Evolutionary conservation across 352 stramenopile genomes (phyloP).

Genomic region (Phytopythium oedochilum): DNA sequence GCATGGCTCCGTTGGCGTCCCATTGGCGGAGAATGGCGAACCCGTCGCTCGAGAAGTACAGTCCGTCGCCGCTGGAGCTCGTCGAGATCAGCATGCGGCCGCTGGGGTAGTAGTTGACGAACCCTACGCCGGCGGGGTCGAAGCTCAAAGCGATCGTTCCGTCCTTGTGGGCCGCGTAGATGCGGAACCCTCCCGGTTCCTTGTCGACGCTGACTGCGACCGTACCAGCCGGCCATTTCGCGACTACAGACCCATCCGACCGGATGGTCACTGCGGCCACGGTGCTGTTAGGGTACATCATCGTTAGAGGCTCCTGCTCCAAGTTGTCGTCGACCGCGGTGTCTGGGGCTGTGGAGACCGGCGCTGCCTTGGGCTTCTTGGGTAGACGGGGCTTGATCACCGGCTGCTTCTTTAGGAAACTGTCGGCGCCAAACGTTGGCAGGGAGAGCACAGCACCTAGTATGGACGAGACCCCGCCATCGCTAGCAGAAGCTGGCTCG

Average conservation of each 20-base stretch:
- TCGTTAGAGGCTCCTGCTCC: constrained; percentile 25
- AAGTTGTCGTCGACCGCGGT: neutral
- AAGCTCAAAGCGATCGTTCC: constrained; percentile 63
- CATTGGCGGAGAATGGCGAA: constrained; percentile 52
- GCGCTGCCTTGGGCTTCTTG: constrained; percentile 11
- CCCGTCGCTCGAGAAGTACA: constrained; percentile 46
- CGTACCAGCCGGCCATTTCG: constrained; percentile 59
- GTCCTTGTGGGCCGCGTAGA: constrained; percentile 70
- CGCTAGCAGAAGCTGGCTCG: neutral
- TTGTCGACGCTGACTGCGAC: constrained; percentile 67
- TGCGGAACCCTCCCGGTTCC: constrained; percentile 53
- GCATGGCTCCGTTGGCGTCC: constrained; percentile 32
- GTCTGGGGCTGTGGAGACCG: neutral
- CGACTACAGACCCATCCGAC: constrained; percentile 53
- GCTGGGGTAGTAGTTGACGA: constrained; percentile 78
- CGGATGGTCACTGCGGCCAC: constrained; percentile 51
- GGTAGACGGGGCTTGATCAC: constrained; percentile 8
- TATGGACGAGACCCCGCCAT: constrained; percentile 27
- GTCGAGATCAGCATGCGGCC: constrained; percentile 71
- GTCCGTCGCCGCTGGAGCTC: constrained; percentile 48
- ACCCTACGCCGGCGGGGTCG: constrained; percentile 54
- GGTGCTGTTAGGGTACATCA: constrained; percentile 45
- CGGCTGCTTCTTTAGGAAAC: constrained; percentile 36
- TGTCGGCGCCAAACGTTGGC: constrained; percentile 34
- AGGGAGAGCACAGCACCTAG: constrained; percentile 44